Conservation (phyloP, 257 asterid species). For the Jasminum sambac region DNA sequence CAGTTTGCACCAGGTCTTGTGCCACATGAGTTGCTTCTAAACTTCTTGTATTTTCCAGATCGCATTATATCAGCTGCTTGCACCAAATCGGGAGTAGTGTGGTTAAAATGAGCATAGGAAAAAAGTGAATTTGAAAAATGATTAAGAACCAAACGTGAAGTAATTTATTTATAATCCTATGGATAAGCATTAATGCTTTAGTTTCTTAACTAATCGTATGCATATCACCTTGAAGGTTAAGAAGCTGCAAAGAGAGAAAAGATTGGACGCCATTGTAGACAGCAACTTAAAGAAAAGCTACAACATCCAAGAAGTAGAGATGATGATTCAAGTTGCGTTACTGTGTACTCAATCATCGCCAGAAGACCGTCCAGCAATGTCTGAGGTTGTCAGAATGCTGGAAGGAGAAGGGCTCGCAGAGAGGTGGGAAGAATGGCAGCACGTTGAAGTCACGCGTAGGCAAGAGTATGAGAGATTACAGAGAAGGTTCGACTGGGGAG, state of each 20-base stretch:
- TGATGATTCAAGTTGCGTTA: conserved; percentile 93
- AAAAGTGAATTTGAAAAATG: not conserved
- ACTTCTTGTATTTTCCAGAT: too few species aligned
- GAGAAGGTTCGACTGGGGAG: conserved; percentile 86
- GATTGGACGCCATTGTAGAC: conserved; percentile 76
- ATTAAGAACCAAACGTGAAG: not conserved
- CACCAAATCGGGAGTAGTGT: too few species aligned
- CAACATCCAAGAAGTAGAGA: conserved; percentile 77
- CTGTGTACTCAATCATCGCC: conserved; percentile 87
- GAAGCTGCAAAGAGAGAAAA: conserved; percentile 80
- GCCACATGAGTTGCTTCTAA: too few species aligned
- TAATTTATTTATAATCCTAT: not conserved
- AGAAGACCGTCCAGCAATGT: conserved; percentile 97
- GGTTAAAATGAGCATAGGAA: too few species aligned
- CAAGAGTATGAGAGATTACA: conserved; percentile 77
- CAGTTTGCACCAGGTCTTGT: too few species aligned
- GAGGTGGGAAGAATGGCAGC: conserved; percentile 93
- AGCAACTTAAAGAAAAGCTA: conserved; percentile 50
- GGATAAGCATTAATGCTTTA: not conserved
- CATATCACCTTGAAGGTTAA: conserved; percentile 50
- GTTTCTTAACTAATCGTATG: not conserved
- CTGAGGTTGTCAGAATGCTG: conserved; percentile 87
- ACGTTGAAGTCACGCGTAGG: conserved; percentile 64
- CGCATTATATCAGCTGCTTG: too few species aligned
- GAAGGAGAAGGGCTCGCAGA: conserved; percentile 95